These are phyloP conservation scores for Clonostachys rosea DNA, from an alignment of 2,329 filamentous ascomycete genomes.

Conservation along the genomic window DNA sequence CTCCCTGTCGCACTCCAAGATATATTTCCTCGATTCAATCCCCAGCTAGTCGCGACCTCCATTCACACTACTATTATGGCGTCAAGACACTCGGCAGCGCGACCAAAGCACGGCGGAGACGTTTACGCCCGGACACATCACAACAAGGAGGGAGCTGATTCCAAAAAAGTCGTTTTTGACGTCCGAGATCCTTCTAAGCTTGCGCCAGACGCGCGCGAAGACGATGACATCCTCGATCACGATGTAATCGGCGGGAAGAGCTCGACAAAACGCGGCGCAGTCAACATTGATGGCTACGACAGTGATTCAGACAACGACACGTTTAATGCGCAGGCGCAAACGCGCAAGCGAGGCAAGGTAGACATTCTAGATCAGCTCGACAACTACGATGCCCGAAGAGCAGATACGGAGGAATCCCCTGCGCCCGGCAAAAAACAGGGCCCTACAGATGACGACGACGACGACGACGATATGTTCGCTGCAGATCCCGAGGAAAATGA, in stretches of 20 bases:
- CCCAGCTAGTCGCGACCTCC: no score
- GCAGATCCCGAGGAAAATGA: conserved; percentile 56
- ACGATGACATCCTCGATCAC: conserved; percentile 72
- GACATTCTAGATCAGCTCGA: conserved; percentile 48
- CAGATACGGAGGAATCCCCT: conserved; percentile 15
- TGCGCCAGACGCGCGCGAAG: conserved; percentile 72
- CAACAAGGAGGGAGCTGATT: conserved; percentile 27
- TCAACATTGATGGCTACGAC: conserved; percentile 96
- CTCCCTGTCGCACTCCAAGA: no score
- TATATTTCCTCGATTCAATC: no score
- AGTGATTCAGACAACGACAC: conserved; percentile 91
- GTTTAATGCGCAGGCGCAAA: conserved; percentile 70
- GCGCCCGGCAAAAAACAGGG: conserved; percentile 20
- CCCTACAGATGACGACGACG: conserved; percentile 43
- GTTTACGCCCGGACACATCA: conserved; percentile 74
- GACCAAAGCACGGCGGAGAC: conserved; percentile 80
- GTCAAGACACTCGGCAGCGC: conserved; percentile 58
- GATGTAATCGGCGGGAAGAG: conserved; percentile 84
- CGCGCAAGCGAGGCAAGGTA: conserved; percentile 44
- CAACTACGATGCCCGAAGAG: conserved; percentile 43
- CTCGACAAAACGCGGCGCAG: conserved; percentile 83
- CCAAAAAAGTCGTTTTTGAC: conserved; percentile 88
- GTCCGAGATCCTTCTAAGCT: conserved; percentile 90
- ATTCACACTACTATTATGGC: conserved; percentile 33
- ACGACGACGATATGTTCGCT: conserved; percentile 81